phyloP scores from a whole-genome alignment of 768 basidiomycete genomes.

The Amanita fuliginea region DNA sequence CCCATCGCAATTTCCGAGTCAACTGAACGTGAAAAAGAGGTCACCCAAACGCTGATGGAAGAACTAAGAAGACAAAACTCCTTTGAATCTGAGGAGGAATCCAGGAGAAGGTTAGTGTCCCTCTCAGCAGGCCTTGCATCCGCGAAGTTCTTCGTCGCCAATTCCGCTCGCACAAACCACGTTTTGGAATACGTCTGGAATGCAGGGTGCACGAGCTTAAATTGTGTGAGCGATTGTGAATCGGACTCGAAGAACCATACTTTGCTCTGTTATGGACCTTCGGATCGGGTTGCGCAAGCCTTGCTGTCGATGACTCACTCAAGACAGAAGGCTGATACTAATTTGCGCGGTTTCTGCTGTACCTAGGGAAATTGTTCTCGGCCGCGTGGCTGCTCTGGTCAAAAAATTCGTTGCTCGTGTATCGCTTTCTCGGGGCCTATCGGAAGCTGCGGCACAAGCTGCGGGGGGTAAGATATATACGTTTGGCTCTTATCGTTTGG shows the following conservation, averaged over 20 bases:
- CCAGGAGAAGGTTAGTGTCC: constrained; percentile 67
- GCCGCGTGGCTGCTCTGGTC: constrained; percentile 78
- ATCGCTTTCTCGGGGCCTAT: constrained; percentile 68
- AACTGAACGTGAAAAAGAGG: constrained; percentile 69
- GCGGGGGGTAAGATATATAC: constrained; percentile 99
- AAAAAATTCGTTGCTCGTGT: constrained; percentile 88
- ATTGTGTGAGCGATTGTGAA: background rate
- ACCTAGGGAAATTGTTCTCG: constrained; percentile 84
- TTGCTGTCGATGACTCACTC: background rate
- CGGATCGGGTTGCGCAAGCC: background rate
- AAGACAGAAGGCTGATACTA: background rate
- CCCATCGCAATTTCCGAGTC: constrained; percentile 76
- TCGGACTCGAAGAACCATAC: background rate
- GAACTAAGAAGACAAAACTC: constrained; percentile 79
- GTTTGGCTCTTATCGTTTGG: constrained; percentile 95
- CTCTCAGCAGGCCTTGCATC: background rate
- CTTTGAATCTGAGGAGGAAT: constrained; percentile 85
- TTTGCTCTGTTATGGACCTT: background rate
- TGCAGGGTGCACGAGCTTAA: background rate
- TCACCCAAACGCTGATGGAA: constrained; percentile 78
- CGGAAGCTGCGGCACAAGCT: constrained; percentile 76
- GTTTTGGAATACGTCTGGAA: constrained; percentile 1
- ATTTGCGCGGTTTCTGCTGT: background rate
- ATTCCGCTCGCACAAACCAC: background rate
- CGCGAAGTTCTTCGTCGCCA: background rate